Base-by-base conservation (phyloP, 768 basidiomycete species). In the Russula sp. region DNA sequence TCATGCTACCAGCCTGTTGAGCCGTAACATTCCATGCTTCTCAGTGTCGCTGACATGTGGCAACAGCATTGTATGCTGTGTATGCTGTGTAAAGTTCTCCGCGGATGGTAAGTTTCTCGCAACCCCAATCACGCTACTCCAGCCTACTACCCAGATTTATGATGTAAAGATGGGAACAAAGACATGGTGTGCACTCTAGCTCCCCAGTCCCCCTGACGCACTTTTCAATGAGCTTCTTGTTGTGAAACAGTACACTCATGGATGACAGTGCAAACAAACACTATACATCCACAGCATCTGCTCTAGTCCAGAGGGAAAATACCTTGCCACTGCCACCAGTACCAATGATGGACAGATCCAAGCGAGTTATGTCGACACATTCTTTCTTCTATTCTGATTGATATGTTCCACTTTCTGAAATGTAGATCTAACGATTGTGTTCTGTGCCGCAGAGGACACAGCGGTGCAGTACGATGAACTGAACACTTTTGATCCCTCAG, bases 291-390 rank as follows among this genome's bases (percentile, higher is more conserved):
- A 93, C 52, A 90, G 89, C 69, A 89, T 93, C 18, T 88, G 86
- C 70, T 89, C 89, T 76, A 83, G 81, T 64, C 87, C 85, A 2
- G 86, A 88, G 65, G 86, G 85, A 40, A 86, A 86, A 73, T 83
- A 75, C 67, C 76, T 89, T 35, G 88, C 88, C 2, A 89, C 88
- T 27, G 22, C 22, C 22, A 27, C 2, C 0, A 88, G 88, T 9
- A 93, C 94, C 0, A 96, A 98, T 74, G 96, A 98, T 76, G 84
- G 89, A 62, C 86, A 89, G 71, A 93, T 98, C 70, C 79, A 95
- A 70, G 94, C 94, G 70, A 70, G 84, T 71, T 9, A 40, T 18
- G n/a, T 13, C 35, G 34, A 18, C 32, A n/a, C 54, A 2, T 45
- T 10, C 27, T 31, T 27, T 37, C 56, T 48, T 44, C 40, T 3